Evolutionary conservation across 306 rosid genomes (phyloP), one percentile per base, ranked within the genome.

Genomic region (Cicer chorassanicum): DNA sequence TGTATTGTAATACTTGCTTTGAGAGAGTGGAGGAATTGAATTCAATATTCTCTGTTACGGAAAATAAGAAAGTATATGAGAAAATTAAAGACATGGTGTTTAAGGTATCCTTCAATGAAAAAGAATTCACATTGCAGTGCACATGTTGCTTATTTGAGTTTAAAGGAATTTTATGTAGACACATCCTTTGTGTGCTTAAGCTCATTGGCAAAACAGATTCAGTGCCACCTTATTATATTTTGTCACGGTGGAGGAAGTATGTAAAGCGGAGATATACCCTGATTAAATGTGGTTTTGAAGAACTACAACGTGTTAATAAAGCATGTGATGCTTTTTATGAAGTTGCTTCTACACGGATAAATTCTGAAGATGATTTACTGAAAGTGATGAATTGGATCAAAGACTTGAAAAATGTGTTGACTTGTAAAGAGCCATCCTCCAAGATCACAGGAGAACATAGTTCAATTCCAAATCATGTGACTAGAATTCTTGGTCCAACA

Each of bases 321-420:
- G 70, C 51, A 9, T 65, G 70, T 9, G 70, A 65, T 65, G 70
- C 70, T 10, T 65, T 65, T 65, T 65, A 65, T 7, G 53, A 65
- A 65, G 69, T 65, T 42, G 70, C 70, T 65, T 65, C 50, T 65
- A 42, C 36, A 9, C 19, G 12, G 38, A 65, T 65, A 65, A 65
- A 65, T 16, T 40, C 69, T 64, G 69, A 64, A 64, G 69, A 15
- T 59, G 62, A 60, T 46, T 69, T 60, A 10, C 2, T 18, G 39
- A 69, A 78, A 50, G 70, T 69, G 70, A 59, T 78, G 76, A 46
- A 60, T 39, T 50, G 53, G 53, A 77, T 68, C 65, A 39, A 56
- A 18, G 61, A 68, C 49, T 68, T 77, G 42, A 69, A 77, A 13
- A 18, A 1, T 59, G 63, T 46, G 53, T 39, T 59, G 8, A 45